Evolutionary conservation across 768 basidiomycete species (phyloP), one percentile per base, ranked within the genome.

Genomic region (Leccinum rimulosum): DNA sequence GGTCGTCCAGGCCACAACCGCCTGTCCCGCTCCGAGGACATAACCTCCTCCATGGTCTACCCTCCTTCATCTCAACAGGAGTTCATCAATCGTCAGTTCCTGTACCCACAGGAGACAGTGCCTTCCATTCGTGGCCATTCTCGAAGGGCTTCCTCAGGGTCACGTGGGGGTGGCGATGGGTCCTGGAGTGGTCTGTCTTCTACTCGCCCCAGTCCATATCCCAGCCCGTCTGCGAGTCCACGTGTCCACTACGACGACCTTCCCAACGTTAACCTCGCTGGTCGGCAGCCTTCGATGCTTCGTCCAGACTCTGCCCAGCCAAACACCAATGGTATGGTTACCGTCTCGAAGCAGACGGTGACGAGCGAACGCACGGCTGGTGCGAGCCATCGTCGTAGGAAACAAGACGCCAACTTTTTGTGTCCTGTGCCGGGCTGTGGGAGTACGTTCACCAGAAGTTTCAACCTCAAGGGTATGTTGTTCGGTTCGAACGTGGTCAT

Each of bases 361-460:
- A 97, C 95, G 49, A 96, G 94, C 36, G 86, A 87, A 43, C 87
- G 93, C 60, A 97, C 95, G 51, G 87, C 88, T 52, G 88, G 90
- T 70, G 95, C 95, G 4, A 91, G 89, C 63, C 86, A 90, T 68
- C 87, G 85, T 64, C 78, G 95, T 57, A 79, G 95, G 65, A 96
- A 93, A 68, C 91, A 91, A 69, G 90, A 93, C 54, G 95, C 94
- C 48, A 87, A 84, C 62, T 96, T 95, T 69, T 74, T 83, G 35
- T 93, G 91, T 76, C 88, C 88, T 57, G 85, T 93, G 30, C 85
- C 87, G 1, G 88, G 88, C 11, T 94, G 92, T 74, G 88, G 87
- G 40, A 90, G 88, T 66, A 93, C 92, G 4, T 95, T 95, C 66
- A 97, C 95, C 45, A 78, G 93, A 68, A 89, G 93, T 70, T 97